Base-by-base conservation (phyloP, 345 rosid genomes). In the Citropsis articulata region DNA sequence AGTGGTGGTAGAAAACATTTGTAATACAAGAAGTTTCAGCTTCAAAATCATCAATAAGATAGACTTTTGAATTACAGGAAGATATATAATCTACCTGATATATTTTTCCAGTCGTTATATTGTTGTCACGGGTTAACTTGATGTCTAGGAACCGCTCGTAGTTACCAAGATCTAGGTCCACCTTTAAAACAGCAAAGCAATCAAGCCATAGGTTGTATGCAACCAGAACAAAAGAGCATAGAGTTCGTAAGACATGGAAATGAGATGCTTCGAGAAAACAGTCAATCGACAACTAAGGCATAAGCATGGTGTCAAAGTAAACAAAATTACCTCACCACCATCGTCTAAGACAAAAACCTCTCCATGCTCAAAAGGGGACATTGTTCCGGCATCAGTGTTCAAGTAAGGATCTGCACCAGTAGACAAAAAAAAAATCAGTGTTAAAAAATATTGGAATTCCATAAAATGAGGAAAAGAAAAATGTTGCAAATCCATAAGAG, bases 361-460 rank as follows among this genome's bases (percentile, higher is more conserved):
- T 30, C 95, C 97, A 45, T 93, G 97, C 87, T 93, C 97, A 79
- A 93, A 93, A 69, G 97, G 97, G 66, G 97, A 91, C 97, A 93
- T 93, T 50, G 97, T 93, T 59, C 97, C 97, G 35, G 95, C 97
- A 85, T 93, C 97, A 16, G 91, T 86, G 60, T 93, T 93, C 75
- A 93, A 86, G 78, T 93, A 93, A 83, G 95, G 97, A 84, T 93
- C 97, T 93, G 87, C 82, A 76, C 45, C 61, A 64, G 10, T 8
- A 50, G 24, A 0, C 16, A 42, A n/a, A 19, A 4, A 9, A 71
- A 55, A 21, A 56, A 53, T 1, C 27, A n/a, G 21, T 5, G 56
- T 21, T 42, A 7, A 45, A 69, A 70, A 27, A 69, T 24, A 45
- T 35, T 12, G 16, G 63, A 55, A 71, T 48, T 19, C 38, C 45